Percentiles rank a stretch among this genome's conserved stretches.
phyloP scores from a whole-genome alignment of 768 basidiomycete species.

The Mrakia frigida region DNA sequence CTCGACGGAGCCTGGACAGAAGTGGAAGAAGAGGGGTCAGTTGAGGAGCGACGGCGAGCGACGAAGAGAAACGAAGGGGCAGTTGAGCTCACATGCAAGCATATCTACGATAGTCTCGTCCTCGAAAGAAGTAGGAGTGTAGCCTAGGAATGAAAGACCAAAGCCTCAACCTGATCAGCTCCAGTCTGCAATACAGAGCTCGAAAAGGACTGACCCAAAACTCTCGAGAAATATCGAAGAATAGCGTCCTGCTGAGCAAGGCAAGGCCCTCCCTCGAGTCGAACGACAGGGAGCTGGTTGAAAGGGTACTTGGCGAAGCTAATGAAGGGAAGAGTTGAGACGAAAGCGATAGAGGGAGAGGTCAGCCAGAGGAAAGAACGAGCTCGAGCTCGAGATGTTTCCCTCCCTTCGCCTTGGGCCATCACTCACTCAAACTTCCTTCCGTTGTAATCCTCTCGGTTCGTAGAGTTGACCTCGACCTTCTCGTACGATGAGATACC shows the following conservation, averaged over 20 bases:
- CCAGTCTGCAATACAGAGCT: not conserved
- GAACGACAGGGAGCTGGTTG: slow-evolving; percentile 17
- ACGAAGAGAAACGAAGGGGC: not conserved
- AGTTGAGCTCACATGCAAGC: not conserved
- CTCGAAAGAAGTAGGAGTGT: not conserved
- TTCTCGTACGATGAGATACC: not conserved
- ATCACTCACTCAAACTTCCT: not conserved
- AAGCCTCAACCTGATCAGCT: not conserved
- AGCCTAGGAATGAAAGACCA: not conserved
- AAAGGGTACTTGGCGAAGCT: not conserved
- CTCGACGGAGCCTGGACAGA: not conserved
- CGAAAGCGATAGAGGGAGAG: not conserved
- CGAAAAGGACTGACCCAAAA: not conserved
- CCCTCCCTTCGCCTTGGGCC: no score
- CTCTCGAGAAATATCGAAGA: not conserved
- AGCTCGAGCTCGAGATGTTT: not conserved
- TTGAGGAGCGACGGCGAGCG: not conserved
- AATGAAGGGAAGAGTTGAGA: not conserved
- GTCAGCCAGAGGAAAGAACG: no score
- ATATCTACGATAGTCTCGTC: not conserved
- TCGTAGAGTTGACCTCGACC: not conserved
- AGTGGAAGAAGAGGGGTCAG: not conserved
- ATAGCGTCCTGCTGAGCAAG: slow-evolving; percentile 13
- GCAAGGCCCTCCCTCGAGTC: not conserved
- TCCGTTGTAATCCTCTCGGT: not conserved